Evolutionary conservation across 495 filamentous ascomycete species (phyloP), one percentile per base, ranked within the genome.

Genomic region (Penicillium desertorum): DNA sequence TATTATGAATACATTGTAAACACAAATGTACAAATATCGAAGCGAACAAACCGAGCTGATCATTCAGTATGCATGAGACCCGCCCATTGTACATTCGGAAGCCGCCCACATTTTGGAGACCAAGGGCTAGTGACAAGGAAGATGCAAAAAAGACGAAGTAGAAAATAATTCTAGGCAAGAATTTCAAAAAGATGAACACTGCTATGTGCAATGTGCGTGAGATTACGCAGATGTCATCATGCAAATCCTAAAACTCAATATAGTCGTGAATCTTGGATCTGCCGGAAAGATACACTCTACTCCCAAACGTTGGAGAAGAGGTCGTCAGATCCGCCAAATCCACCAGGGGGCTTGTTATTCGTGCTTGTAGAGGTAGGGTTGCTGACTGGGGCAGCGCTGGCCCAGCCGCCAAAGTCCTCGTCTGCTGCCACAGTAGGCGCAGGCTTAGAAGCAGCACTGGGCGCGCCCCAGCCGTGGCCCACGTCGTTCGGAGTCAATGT

Each of bases 341-440:
- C 87, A 63, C 79, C 80, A 36, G 74, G 76, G 53, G 80, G 74
- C 68, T 83, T 83, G 51, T 66, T 55, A 22, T 67, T 71, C n/a
- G 60, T 66, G 54, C 62, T 69, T 17, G 65, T 57, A 8, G 60
- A 63, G 32, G 62, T 67, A n/a, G 79, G 77, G 50, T 79, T 77
- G 25, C 73, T 69, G 29, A 74, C 71, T 8, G 82, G 78, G 23
- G 80, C 79, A 45, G 87, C 85, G 73, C 88, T 91, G 44, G 87
- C 88, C 92, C 92, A 97, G 22, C 91, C 91, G 16, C 92, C 92
- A 75, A 96, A 97, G 62, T 97, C 92, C 71, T 97, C 92, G 67
- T 97, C 92, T 0, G 83, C 84, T 29, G 83, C 81, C 3, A 94
- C 86, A 60, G 86, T 86, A 11, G 88, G 85, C 10, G 76, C 67